A percentile compares a stretch with the other conserved stretches of the same genome.
Conservation (phyloP, 192 early-diverging fungal species). For the Rhizoclosmatium globosum region DNA sequence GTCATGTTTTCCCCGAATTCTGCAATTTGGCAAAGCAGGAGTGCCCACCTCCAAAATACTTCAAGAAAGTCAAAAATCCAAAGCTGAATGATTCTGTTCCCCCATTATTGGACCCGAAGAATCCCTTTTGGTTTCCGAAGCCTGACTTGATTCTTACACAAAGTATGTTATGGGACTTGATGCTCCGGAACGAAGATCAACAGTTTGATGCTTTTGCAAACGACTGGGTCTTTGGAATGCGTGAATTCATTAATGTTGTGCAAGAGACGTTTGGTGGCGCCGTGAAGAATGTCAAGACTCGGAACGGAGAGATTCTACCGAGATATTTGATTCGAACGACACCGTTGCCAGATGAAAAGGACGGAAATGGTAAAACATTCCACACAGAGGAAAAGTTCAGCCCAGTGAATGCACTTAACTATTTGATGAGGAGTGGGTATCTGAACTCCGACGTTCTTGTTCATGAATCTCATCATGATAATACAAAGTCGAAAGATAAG, state of each 20-base stretch:
- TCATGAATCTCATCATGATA: not conserved
- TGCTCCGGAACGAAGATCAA: not conserved
- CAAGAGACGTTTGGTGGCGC: not conserved
- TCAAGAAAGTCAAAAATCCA: not conserved
- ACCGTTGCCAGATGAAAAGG: not conserved
- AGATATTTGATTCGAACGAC: not conserved
- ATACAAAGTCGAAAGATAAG: not conserved
- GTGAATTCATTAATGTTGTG: not conserved
- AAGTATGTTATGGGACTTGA: slow-evolving; percentile 2
- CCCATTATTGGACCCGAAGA: not conserved
- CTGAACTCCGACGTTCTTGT: no score
- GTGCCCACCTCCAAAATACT: not conserved
- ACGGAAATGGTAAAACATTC: not conserved
- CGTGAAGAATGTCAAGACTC: not conserved
- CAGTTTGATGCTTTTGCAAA: not conserved
- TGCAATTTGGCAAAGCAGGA: not conserved
- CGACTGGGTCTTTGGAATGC: not conserved
- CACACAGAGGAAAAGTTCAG: not conserved
- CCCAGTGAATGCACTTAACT: not conserved
- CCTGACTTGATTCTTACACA: slow-evolving; percentile 10
- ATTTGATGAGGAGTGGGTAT: not conserved
- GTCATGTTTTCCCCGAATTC: not conserved
- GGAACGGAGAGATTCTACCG: not conserved
- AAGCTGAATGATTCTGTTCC: not conserved
- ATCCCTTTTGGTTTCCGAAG: slow-evolving; percentile 3